Evolutionary conservation across 805 yeast genomes (phyloP), one percentile per base, ranked within the genome.

Genomic region (Lachancea sp.): DNA sequence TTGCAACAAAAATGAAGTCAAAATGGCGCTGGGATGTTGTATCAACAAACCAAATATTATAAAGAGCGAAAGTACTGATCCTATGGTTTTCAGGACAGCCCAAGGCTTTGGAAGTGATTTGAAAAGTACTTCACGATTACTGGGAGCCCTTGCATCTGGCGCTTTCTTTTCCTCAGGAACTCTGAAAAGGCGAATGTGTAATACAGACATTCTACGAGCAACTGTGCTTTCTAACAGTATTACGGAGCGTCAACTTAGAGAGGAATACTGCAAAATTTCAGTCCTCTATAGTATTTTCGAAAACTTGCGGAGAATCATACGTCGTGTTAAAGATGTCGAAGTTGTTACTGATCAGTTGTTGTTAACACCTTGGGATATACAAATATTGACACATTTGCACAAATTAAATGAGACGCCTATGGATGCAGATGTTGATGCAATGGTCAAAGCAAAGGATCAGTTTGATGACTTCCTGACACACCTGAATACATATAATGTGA

Each of bases 181-280:
- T 11, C 16, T 25, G 25, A 28, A 36, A 15, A 42, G 47, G 34
- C 43, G 34, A 24, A 40, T 38, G 18, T 51, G 53, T 30, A 55
- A 60, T 8, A 52, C 52, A 16, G 62, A 57, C 38, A 47, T 54
- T 28, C 18, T 57, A 3, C 44, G 60, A 9, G 44, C 49, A 12
- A 40, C 51, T 5, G 22, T 57, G 7, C 16, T 52, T 9, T 45
- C 58, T 4, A 41, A 36, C 17, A 43, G 43, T 12, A 25, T 41
- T 9, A 37, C 47, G 3, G 28, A 34, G 5, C 3, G 19, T 11
- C 52, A 50, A 20, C 26, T 55, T 8, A 43, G 43, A 19, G 49
- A 48, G 15, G 62, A 57, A 36, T 54, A 41, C 39, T 45, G 49
- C 33, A 56, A 55, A 30, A 41, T 49, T 36, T 45, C 34, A 32